A percentile compares a stretch with the other conserved stretches of the same genome.
Evolutionary conservation across 208 protist genomes (phyloP).

Genomic region (Trypanosoma rangeli): DNA sequence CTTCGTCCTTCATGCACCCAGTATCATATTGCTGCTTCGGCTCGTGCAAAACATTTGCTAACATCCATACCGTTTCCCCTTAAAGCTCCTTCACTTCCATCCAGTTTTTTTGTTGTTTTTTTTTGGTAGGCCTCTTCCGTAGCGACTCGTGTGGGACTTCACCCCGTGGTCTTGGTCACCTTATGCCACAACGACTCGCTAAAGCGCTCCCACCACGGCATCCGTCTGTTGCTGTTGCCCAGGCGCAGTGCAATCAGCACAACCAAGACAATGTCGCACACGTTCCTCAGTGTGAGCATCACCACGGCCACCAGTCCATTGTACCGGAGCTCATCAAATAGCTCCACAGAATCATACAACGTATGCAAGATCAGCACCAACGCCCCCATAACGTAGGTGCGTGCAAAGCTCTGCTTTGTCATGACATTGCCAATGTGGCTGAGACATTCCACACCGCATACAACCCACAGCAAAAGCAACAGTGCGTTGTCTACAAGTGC

Average conservation of each 20-base stretch:
- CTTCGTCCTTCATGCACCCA: too few species aligned
- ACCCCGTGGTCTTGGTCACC: not conserved
- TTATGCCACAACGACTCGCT: not conserved
- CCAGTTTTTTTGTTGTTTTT: too few species aligned
- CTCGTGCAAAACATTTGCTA: too few species aligned
- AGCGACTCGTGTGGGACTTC: not conserved
- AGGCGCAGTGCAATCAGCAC: constrained; percentile 13
- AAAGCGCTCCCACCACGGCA: constrained; percentile 16
- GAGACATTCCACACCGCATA: constrained; percentile 15
- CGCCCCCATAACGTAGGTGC: constrained; percentile 5
- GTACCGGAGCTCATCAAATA: constrained; percentile 28
- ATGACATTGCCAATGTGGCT: constrained; percentile 17
- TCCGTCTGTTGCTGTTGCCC: constrained; percentile 5
- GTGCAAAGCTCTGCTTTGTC: constrained; percentile 22
- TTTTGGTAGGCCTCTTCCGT: too few species aligned
- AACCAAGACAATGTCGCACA: constrained; percentile 12
- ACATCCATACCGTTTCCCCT: too few species aligned
- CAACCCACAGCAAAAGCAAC: constrained; percentile 15
- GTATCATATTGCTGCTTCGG: too few species aligned
- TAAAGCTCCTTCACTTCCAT: too few species aligned
- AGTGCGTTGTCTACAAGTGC: constrained; percentile 13
- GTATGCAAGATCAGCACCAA: constrained; percentile 5
- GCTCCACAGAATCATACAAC: constrained; percentile 9
- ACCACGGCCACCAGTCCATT: constrained; percentile 18
- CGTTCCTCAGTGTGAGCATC: constrained; percentile 12